These are phyloP conservation scores for Cicer judaicum DNA, from an alignment of 306 rosid genomes.

Conservation along the genomic window DNA sequence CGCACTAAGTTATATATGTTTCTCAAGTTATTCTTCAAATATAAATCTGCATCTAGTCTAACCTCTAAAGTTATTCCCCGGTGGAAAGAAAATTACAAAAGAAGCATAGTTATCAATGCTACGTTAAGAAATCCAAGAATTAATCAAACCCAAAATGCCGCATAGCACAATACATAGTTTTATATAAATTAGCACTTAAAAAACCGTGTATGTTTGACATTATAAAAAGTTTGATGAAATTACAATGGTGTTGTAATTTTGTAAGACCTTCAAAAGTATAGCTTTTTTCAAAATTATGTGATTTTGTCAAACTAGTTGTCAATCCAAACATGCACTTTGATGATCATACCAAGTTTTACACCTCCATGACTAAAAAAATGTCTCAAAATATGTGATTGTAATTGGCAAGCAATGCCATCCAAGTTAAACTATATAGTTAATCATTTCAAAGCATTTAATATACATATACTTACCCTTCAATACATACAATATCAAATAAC, in stretches of 20 bases:
- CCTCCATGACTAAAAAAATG: neutral
- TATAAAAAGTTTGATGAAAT: no score
- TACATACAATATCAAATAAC: no score
- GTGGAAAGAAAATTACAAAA: conserved; percentile 41
- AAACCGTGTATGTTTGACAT: neutral
- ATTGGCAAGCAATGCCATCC: conserved; percentile 8
- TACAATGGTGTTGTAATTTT: no score
- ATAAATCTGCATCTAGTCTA: conserved; percentile 93
- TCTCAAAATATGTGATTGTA: conserved; percentile 3
- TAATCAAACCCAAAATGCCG: neutral
- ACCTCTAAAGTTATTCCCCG: conserved; percentile 88
- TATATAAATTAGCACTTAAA: neutral
- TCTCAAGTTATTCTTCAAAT: conserved; percentile 86
- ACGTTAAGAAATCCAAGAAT: neutral
- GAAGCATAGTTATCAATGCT: conserved; percentile 32
- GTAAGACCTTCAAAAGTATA: no score
- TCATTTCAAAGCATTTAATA: conserved; percentile 1
- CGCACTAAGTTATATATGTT: conserved; percentile 60
- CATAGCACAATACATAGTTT: neutral
- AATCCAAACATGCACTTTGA: neutral
- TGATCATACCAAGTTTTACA: conserved; percentile 5
- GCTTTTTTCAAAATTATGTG: no score
- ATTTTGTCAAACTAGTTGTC: no score
- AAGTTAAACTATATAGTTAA: neutral
- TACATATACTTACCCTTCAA: neutral